A percentile compares a stretch with the other conserved stretches of the same genome.
These are phyloP conservation scores for Triangularia verruculosa DNA, from an alignment of 2,329 filamentous ascomycete species.

Conservation along the genomic window DNA sequence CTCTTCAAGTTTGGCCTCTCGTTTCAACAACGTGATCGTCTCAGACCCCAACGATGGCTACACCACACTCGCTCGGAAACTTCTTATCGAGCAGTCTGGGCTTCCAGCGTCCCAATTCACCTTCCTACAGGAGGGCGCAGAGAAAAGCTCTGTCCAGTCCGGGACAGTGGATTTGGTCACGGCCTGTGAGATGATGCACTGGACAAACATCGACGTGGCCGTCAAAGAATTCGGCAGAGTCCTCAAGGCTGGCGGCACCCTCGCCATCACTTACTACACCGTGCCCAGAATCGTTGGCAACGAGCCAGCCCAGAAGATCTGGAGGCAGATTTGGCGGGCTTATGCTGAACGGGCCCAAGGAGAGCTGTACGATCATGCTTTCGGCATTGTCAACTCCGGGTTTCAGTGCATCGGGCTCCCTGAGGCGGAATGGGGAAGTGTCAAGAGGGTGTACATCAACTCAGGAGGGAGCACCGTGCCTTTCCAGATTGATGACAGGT, in stretches of 20 bases:
- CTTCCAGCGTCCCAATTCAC: neutral
- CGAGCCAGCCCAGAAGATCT: neutral
- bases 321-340: neutral
- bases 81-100: neutral
- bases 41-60: neutral
- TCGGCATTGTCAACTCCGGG: neutral
- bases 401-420: neutral
- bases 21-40: neutral
- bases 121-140: neutral
- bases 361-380: neutral
- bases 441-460: neutral
- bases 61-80: neutral
- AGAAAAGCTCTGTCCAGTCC: neutral
- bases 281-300: neutral
- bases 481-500: neutral
- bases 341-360: neutral
- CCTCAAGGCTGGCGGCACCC: neutral
- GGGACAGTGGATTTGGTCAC: neutral
- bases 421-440: neutral
- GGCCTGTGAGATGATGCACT: neutral
- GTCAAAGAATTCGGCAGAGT: neutral
- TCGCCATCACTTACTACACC: neutral
- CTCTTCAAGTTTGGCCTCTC: neutral
- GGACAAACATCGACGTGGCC: neutral
- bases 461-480: neutral